A percentile compares a stretch with the other conserved stretches of the same genome.
Evolutionary conservation across 306 rosid genomes (phyloP).

Genomic region (Vachellia pachyceras): DNA sequence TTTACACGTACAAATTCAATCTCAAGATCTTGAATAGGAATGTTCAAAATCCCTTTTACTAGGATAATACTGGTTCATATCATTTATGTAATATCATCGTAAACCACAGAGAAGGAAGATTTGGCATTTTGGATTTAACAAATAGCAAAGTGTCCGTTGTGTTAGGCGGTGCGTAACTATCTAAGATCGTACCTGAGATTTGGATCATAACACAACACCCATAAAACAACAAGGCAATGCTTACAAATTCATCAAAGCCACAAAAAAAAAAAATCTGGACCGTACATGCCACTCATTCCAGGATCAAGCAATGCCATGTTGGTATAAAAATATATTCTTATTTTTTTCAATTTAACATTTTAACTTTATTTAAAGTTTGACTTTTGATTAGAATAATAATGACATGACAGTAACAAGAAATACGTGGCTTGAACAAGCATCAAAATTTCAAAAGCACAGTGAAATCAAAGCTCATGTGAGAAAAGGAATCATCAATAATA

Average conservation of each 20-base stretch:
- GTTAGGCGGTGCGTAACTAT: conserved; percentile 11
- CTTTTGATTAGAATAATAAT: not conserved
- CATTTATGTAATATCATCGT: too few relatives aligned
- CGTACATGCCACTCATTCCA: not conserved
- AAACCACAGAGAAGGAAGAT: not conserved
- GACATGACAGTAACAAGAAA: not conserved
- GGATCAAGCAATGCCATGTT: not conserved
- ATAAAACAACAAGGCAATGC: not conserved
- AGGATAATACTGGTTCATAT: too few relatives aligned
- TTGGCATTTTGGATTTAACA: not conserved
- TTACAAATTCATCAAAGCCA: not conserved
- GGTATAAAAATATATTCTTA: not conserved
- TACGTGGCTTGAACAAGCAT: not conserved
- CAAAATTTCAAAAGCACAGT: too few relatives aligned
- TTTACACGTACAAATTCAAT: too few relatives aligned
- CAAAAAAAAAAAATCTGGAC: not conserved
- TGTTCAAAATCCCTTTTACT: too few relatives aligned
- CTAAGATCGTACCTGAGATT: conserved; percentile 6
- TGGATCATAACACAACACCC: conserved; percentile 16
- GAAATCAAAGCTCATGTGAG: not conserved
- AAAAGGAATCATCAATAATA: not conserved
- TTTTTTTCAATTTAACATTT: not conserved
- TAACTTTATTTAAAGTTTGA: not conserved
- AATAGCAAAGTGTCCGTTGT: not conserved
- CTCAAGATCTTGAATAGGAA: too few relatives aligned